Conservation (phyloP, 2,329 filamentous ascomycete species). For the Aureobasidium sp. region DNA sequence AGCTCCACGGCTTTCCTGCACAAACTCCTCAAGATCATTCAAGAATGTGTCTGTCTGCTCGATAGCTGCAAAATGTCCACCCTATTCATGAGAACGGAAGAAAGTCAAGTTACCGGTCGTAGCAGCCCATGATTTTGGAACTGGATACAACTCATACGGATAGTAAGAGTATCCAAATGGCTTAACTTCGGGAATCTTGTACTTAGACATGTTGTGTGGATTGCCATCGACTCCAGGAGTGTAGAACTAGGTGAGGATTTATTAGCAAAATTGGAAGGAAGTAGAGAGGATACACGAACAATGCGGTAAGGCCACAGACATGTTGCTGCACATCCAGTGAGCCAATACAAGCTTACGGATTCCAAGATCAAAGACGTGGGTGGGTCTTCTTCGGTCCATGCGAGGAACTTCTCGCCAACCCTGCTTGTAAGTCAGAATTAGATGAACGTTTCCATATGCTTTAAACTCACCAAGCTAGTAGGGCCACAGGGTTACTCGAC, state of each 20-base stretch:
- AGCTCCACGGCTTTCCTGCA: slow-evolving; percentile 7
- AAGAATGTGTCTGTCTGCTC: slow-evolving; percentile 26
- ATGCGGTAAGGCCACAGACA: slow-evolving; percentile 42
- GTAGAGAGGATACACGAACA: neutral
- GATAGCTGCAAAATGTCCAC: slow-evolving; percentile 33
- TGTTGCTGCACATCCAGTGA: slow-evolving; percentile 33
- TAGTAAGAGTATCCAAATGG: slow-evolving; percentile 38
- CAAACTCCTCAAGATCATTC: slow-evolving; percentile 26
- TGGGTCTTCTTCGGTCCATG: slow-evolving; percentile 43
- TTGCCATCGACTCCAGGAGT: neutral
- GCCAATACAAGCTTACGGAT: slow-evolving; percentile 46
- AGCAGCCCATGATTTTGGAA: slow-evolving; percentile 29
- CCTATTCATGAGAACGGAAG: slow-evolving; percentile 30
- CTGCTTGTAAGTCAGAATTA: slow-evolving; percentile 18
- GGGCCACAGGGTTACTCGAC: slow-evolving; percentile 44
- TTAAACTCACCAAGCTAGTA: slow-evolving; percentile 42
- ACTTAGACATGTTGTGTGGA: neutral
- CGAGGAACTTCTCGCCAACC: slow-evolving; percentile 49
- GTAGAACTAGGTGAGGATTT: neutral
- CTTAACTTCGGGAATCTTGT: slow-evolving; percentile 21
- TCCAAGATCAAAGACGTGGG: slow-evolving; percentile 37
- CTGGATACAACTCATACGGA: slow-evolving; percentile 33
- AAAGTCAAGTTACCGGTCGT: slow-evolving; percentile 32
- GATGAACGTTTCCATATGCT: no score
- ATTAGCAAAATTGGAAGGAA: neutral